Percentiles rank a stretch among this genome's conserved stretches.
These are phyloP conservation scores for Mycena sp. DNA, from an alignment of 1,284 basidiomycete species.

Conservation along the genomic window DNA sequence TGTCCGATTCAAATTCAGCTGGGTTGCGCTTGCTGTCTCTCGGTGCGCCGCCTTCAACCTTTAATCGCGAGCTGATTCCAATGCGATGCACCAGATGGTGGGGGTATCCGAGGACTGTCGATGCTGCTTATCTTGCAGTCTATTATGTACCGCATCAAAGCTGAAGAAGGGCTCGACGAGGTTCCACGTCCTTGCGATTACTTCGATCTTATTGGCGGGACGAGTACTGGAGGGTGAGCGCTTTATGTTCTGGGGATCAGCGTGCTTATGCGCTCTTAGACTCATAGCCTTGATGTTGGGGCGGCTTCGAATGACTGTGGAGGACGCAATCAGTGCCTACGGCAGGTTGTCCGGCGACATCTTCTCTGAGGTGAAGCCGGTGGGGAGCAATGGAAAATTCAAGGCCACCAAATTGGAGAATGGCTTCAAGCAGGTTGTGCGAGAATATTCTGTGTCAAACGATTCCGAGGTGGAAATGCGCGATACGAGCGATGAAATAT, in stretches of 20 bases:
- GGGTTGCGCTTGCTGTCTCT: no score
- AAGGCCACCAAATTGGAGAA: constrained; percentile 20
- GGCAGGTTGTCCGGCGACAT: constrained; percentile 29
- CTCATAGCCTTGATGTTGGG: constrained; percentile 39
- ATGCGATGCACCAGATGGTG: constrained; percentile 30
- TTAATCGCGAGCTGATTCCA: no score
- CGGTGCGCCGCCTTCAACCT: no score
- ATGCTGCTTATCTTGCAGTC: constrained; percentile 30
- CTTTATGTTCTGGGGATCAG: not conserved
- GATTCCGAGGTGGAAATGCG: no score
- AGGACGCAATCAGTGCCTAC: constrained; percentile 32
- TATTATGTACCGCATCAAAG: constrained; percentile 29
- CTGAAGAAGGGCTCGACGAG: not conserved
- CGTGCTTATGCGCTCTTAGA: constrained; percentile 7
- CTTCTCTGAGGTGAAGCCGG: constrained; percentile 22
- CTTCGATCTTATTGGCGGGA: constrained; percentile 35
- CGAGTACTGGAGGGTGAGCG: constrained; percentile 32
- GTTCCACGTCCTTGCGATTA: constrained; percentile 29
- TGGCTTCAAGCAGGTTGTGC: no score
- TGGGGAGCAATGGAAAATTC: constrained; percentile 10
- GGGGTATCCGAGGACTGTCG: constrained; percentile 34
- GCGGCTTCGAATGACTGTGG: constrained; percentile 34
- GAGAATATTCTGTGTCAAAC: no score
- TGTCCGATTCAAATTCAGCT: no score
- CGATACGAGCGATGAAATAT: no score